phyloP scores from a whole-genome alignment of 352 stramenopile genomes.

The Phytophthora ohioensis region DNA sequence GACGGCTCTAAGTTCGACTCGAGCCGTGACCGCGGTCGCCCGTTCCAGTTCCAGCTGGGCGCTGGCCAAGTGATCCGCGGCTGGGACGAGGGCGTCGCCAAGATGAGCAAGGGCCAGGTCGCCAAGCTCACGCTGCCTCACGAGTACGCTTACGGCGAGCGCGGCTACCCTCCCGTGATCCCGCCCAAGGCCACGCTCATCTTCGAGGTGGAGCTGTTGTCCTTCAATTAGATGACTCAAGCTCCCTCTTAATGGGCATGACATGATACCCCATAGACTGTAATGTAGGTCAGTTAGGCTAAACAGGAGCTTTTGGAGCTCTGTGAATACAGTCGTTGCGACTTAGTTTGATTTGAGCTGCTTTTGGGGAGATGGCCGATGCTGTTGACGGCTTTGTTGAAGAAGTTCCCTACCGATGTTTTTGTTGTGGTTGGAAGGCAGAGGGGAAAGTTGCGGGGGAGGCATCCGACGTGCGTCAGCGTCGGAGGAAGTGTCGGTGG shows the following conservation, averaged over 20 bases:
- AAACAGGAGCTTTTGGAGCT: slow-evolving; percentile 4
- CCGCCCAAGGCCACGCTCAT: slow-evolving; percentile 93
- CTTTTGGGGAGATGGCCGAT: slow-evolving; percentile 6
- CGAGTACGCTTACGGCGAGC: slow-evolving; percentile 95
- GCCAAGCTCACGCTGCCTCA: slow-evolving; percentile 93
- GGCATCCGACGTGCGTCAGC: not conserved
- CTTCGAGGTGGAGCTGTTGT: slow-evolving; percentile 94
- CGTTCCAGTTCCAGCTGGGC: slow-evolving; percentile 85
- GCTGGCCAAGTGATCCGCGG: slow-evolving; percentile 82
- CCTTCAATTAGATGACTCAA: slow-evolving; percentile 58
- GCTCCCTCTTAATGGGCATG: slow-evolving; percentile 7
- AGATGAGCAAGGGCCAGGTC: slow-evolving; percentile 94
- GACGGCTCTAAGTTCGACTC: slow-evolving; percentile 88
- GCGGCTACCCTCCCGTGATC: slow-evolving; percentile 90
- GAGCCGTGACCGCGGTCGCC: slow-evolving; percentile 75
- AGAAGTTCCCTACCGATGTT: slow-evolving; percentile 33
- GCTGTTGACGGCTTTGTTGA: slow-evolving; percentile 22
- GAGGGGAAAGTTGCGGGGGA: not conserved
- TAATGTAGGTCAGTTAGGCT: not conserved
- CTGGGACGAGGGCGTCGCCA: slow-evolving; percentile 78
- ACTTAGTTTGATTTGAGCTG: slow-evolving; percentile 12
- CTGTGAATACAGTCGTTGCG: slow-evolving; percentile 25
- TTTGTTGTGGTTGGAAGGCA: slow-evolving; percentile 3
- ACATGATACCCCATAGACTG: not conserved
- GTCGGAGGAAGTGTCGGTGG: not conserved